Percentiles rank a stretch among this genome's conserved stretches.
Conservation (phyloP, 176 grass and related monocot species). For the Saccharum spontaneum region DNA sequence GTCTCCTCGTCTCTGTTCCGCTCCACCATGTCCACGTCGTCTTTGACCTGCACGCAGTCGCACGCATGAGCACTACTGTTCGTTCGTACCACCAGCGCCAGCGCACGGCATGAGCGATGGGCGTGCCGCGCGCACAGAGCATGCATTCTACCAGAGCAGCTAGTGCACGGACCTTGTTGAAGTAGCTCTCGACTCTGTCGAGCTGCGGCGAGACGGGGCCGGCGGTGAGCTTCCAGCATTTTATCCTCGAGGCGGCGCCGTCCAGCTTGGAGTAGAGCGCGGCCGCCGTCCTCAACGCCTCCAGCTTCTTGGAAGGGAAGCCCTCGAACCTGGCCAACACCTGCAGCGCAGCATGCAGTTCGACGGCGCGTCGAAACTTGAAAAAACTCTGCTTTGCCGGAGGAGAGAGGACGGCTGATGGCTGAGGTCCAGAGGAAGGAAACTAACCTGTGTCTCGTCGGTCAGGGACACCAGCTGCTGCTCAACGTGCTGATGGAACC, state of each 20-base stretch:
- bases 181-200: constrained; percentile 45
- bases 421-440: neutral
- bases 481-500: constrained; percentile 52
- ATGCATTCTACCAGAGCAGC: too few species aligned
- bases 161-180: constrained; percentile 52
- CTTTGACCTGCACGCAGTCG: constrained; percentile 50
- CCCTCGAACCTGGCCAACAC: constrained; percentile 66
- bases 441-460: constrained; percentile 67
- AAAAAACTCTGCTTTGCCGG: neutral
- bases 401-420: neutral
- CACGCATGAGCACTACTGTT: neutral
- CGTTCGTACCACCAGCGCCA: neutral
- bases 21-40: constrained; percentile 65
- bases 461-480: constrained; percentile 50
- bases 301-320: constrained; percentile 67
- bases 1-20: constrained; percentile 59
- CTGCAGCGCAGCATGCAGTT: constrained; percentile 20
- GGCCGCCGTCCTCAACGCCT: constrained; percentile 53
- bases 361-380: neutral
- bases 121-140: too few species aligned
- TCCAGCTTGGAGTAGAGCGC: constrained; percentile 60
- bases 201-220: constrained; percentile 48
- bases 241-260: constrained; percentile 30
- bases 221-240: constrained; percentile 42
- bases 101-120: too few species aligned